Evolutionary conservation across 176 grass and related monocot species (phyloP).

Genomic region (Ensete ventricosum): DNA sequence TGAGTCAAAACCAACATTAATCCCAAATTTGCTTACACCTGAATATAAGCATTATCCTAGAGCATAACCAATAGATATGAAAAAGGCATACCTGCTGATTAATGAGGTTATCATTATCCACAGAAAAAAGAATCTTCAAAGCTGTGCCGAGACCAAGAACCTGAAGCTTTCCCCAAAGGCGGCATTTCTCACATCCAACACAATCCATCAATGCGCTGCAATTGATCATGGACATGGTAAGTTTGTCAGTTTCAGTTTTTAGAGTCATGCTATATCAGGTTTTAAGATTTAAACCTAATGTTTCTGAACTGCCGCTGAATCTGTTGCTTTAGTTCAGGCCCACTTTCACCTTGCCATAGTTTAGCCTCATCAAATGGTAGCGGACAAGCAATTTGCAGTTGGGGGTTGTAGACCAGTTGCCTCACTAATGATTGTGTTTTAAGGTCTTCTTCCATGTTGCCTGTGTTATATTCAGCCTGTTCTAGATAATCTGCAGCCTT

Average conservation of each 20-base stretch:
- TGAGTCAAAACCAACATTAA: background rate
- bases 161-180: constrained; percentile 96
- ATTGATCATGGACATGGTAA: background rate
- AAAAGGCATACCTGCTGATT: constrained; percentile 50
- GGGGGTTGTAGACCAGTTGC: constrained; percentile 62
- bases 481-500: constrained; percentile 93
- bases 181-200: constrained; percentile 96
- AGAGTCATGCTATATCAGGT: background rate
- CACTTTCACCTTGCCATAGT: constrained; percentile 95
- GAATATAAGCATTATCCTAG: background rate
- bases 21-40: no score
- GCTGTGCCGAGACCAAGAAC: constrained; percentile 96
- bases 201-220: constrained; percentile 86
- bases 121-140: constrained; percentile 90
- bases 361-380: constrained; percentile 95
- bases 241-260: background rate
- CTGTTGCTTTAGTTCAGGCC: constrained; percentile 69
- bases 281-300: constrained; percentile 48
- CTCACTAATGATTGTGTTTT: constrained; percentile 77
- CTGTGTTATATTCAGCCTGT: constrained; percentile 92
- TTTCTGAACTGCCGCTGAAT: constrained; percentile 95
- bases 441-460: constrained; percentile 67
- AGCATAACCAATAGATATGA: background rate
- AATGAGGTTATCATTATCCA: constrained; percentile 39
- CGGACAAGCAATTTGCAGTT: constrained; percentile 77